These are phyloP conservation scores for Globisporangium mamillatum DNA, from an alignment of 352 stramenopile species.

Conservation along the genomic window DNA sequence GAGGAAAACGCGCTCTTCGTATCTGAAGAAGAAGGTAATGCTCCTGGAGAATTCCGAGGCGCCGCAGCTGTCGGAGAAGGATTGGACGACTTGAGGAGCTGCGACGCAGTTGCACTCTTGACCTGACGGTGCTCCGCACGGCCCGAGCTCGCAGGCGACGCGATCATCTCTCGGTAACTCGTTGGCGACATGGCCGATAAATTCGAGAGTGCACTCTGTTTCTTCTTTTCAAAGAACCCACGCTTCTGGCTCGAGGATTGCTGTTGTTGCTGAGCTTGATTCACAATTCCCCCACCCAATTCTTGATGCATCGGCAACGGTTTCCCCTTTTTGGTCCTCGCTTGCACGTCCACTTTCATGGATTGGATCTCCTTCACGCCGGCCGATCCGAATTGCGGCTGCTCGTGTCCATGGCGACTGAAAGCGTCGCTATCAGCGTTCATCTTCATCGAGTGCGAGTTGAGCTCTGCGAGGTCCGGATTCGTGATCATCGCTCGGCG, in stretches of 20 bases:
- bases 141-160: constrained; percentile 7
- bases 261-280: constrained; percentile 22
- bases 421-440: constrained; percentile 20
- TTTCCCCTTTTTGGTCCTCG: constrained; percentile 21
- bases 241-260: constrained; percentile 19
- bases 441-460: constrained; percentile 63
- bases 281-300: neutral
- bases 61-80: neutral
- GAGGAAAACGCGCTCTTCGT: constrained; percentile 2
- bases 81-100: neutral
- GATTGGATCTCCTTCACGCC: constrained; percentile 14
- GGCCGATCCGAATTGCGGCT: neutral
- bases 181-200: constrained; percentile 9
- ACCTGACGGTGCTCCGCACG: neutral
- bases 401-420: neutral
- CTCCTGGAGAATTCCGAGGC: constrained; percentile 6
- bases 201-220: neutral
- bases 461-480: constrained; percentile 57
- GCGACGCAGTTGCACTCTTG: neutral
- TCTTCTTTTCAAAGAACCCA: constrained; percentile 18
- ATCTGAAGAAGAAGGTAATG: neutral
- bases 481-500: constrained; percentile 28
- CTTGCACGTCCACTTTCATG: constrained; percentile 32
- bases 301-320: neutral
- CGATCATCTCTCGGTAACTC: constrained; percentile 9